Base-by-base conservation (phyloP, 306 rosid species). In the Sophora flavescens region DNA sequence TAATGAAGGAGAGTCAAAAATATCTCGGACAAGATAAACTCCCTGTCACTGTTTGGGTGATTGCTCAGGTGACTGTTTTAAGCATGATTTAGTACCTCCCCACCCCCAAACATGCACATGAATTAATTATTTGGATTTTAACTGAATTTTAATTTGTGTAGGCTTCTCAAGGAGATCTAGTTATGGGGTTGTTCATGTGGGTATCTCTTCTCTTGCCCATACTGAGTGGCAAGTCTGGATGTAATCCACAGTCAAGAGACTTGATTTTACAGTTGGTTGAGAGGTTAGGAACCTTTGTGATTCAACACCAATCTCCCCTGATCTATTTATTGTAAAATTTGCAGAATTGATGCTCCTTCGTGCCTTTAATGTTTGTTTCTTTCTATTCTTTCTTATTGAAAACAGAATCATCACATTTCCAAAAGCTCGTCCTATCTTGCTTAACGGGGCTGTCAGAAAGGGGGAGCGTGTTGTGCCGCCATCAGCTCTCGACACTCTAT, bases 401-500 rank as follows among this genome's bases (percentile, higher is more conserved):
- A 76, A 39, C 81, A 86, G 89, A 73, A 80, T 86, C 56, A 57
- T 86, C 22, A 22, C 79, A 48, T 72, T 35, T 64, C 89, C 85
- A 8, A 86, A 86, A 73, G 87, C 89, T 72, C 85, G 78, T 15
- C 42, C 81, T 15, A 83, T 86, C 64, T 62, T 86, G 48, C 66
- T 83, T 59, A 83, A 83, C 57, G 83, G 89, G 48, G 81, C 89
- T 18, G 87, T 79, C 73, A 86, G 81, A 77, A 86, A 86, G 63
- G 89, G 87, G 12, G 89, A 83, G 83, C 85, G 89, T 36, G 81
- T 86, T 32, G 83, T 86, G 18, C 76, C 87, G 30, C 89, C 89
- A 30, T 80, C 72, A 61, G 82, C 87, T 66, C 85, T 86, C 48
- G 87, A 83, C 51, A 26, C 82, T 56, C 69, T 83, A 60, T 30